A percentile compares a stretch with the other conserved stretches of the same genome.
Evolutionary conservation across 768 basidiomycete genomes (phyloP).

Genomic region (Tricholoma bakamatsutake): DNA sequence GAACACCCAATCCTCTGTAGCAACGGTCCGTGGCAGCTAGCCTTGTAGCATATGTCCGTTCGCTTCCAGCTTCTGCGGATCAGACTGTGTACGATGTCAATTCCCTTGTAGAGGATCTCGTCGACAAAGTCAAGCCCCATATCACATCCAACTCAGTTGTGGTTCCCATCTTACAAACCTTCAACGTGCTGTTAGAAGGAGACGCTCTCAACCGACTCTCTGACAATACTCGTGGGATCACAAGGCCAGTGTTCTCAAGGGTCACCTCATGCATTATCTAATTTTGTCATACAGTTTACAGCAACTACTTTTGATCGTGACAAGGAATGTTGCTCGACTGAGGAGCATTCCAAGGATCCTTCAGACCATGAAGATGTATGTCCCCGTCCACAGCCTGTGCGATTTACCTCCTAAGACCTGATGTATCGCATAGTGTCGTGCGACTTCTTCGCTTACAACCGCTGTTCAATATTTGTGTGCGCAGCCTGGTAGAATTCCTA

Average conservation of each 20-base stretch:
- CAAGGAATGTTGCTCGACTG: constrained; percentile 57
- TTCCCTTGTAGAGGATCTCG: constrained; percentile 52
- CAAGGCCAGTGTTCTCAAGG: constrained; percentile 39
- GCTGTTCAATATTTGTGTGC: constrained; percentile 38
- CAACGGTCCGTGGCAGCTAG: constrained; percentile 63
- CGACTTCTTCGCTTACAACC: constrained; percentile 52
- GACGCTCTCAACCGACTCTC: constrained; percentile 49
- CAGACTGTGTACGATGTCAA: constrained; percentile 39
- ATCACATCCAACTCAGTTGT: constrained; percentile 63
- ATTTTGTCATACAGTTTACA: constrained; percentile 38
- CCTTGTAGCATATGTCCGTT: constrained; percentile 51
- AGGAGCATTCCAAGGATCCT: constrained; percentile 82
- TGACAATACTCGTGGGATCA: constrained; percentile 38
- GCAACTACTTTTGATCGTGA: constrained; percentile 47
- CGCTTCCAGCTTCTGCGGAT: constrained; percentile 37
- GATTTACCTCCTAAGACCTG: not conserved
- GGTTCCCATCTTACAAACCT: constrained; percentile 76
- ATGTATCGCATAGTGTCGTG: constrained; percentile 43
- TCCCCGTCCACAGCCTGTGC: not conserved
- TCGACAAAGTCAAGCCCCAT: constrained; percentile 47
- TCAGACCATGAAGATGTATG: constrained; percentile 81
- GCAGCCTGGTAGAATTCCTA: constrained; percentile 55
- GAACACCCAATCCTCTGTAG: constrained; percentile 29
- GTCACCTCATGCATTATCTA: not conserved
- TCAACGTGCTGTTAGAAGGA: constrained; percentile 67